These are phyloP conservation scores for Aspergillus vadensis DNA, from an alignment of 2,329 filamentous ascomycete species.

Conservation along the genomic window DNA sequence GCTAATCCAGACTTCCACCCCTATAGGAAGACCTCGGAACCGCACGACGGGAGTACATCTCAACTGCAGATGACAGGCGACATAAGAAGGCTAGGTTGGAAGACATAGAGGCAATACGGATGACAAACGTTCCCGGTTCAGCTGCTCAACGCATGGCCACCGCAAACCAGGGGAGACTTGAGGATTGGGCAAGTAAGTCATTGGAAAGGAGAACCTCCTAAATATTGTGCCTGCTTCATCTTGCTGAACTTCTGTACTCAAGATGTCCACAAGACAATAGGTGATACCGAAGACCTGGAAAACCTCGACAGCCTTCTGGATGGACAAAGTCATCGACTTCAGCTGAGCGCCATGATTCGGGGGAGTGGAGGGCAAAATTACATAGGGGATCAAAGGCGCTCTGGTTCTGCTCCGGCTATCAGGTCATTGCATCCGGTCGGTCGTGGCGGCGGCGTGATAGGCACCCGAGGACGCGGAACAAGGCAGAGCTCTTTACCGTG, in stretches of 20 bases:
- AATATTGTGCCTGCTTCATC: not conserved
- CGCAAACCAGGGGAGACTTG: conserved; percentile 28
- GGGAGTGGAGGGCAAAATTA: conserved; percentile 19
- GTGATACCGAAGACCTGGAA: conserved; percentile 34
- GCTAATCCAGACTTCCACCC: conserved; percentile 4
- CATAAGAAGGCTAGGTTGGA: conserved; percentile 18
- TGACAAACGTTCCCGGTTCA: conserved; percentile 35
- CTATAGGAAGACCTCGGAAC: conserved; percentile 42
- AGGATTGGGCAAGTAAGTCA: conserved; percentile 38
- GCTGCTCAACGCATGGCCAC: conserved; percentile 29
- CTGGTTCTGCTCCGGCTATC: not conserved
- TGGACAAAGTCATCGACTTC: conserved; percentile 43
- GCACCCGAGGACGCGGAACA: conserved; percentile 22
- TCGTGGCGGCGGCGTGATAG: conserved; percentile 30
- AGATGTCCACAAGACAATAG: conserved; percentile 36
- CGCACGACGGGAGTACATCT: conserved; percentile 39
- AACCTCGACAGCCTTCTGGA: conserved; percentile 35
- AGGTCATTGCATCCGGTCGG: conserved; percentile 14
- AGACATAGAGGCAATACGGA: conserved; percentile 32
- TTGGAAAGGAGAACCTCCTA: not conserved
- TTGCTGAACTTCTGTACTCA: conserved; percentile 7
- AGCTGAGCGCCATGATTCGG: conserved; percentile 27
- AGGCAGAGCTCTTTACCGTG: not conserved
- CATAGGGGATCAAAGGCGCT: conserved; percentile 12
- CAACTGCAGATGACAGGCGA: conserved; percentile 31